Evolutionary conservation across 306 rosid species (phyloP), one percentile per base, ranked within the genome.

Genomic region (Trifolium repens): DNA sequence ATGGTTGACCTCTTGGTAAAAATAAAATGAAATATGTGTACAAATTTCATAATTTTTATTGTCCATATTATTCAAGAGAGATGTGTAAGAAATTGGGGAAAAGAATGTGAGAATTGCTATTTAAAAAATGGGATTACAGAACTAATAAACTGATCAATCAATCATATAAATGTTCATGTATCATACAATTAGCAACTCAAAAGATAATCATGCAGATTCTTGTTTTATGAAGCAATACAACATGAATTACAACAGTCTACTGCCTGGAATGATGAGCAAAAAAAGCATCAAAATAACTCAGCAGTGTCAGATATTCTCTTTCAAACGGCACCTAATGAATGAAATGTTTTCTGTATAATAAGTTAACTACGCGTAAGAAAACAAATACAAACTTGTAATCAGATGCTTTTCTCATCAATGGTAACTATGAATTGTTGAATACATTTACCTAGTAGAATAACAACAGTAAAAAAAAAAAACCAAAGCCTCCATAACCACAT

Each of bases 341-440:
- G 24, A 26, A 67, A 74, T 49, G 13, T 26, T 26, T 17, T 68
- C 60, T 60, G 55, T 26, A 34, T 43, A 50, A 15, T 24, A 58
- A 35, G 76, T 26, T 61, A 55, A 54, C 64, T 42, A 15, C 26
- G 47, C 11, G 32, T 24, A 68, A 52, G 43, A 70, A 52, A 50
- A 47, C 43, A 58, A 59, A 69, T 74, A 74, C 72, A 74, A 43
- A 52, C 53, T 12, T 27, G 57, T 40, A 52, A 68, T 80, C 40
- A 67, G 37, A 74, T 49, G 52, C 50, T 74, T 59, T 59, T 14
- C 80, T 42, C 69, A 9, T 34, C 67, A 58, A 24, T 16, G 72
- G 22, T 63, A 49, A 74, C 71, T 37, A 63, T 49, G 30, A 52
- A 66, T 10, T 35, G 70, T 67, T 80, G 34, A 76, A 72, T 50